These are phyloP conservation scores for Yamadazyma aaseri DNA, from an alignment of 1,139 yeast species.

Conservation along the genomic window DNA sequence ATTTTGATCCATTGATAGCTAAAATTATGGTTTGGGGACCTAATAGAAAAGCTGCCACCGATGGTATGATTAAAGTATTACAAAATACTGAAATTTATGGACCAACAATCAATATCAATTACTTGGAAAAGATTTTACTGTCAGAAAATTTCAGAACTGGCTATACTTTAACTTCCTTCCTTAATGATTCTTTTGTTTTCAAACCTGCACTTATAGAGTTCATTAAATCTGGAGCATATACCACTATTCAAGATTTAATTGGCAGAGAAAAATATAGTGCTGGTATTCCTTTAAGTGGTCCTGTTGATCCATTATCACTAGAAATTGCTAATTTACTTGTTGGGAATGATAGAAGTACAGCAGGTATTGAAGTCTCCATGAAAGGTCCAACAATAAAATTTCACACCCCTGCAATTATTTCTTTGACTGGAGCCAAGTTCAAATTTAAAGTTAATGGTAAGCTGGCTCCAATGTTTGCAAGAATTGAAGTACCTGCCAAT, in stretches of 20 bases:
- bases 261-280: conserved; percentile 24
- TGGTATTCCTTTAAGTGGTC: conserved; percentile 34
- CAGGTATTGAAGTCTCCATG: conserved; percentile 28
- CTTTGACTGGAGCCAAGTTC: conserved; percentile 28
- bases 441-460: conserved; percentile 21
- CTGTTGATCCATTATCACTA: conserved; percentile 28
- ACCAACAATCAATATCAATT: conserved; percentile 32
- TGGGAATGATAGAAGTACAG: conserved; percentile 24
- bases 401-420: conserved; percentile 24
- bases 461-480: conserved; percentile 26
- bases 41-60: conserved; percentile 20
- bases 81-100: conserved; percentile 24
- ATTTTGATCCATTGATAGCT: conserved; percentile 37
- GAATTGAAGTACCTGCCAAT: conserved; percentile 25
- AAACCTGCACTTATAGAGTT: conserved; percentile 28
- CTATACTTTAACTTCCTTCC: conserved; percentile 26
- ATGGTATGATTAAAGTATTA: conserved; percentile 25
- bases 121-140: conserved; percentile 23
- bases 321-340: conserved; percentile 33
- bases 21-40: conserved; percentile 37
- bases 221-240: conserved; percentile 29
- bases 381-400: conserved; percentile 31
- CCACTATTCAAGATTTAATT: conserved; percentile 34
- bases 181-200: conserved; percentile 20
- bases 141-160: conserved; percentile 21